A percentile compares a stretch with the other conserved stretches of the same genome.
These are phyloP conservation scores for Fonsecaea nubica DNA, from an alignment of 2,329 filamentous ascomycete genomes.

Conservation along the genomic window DNA sequence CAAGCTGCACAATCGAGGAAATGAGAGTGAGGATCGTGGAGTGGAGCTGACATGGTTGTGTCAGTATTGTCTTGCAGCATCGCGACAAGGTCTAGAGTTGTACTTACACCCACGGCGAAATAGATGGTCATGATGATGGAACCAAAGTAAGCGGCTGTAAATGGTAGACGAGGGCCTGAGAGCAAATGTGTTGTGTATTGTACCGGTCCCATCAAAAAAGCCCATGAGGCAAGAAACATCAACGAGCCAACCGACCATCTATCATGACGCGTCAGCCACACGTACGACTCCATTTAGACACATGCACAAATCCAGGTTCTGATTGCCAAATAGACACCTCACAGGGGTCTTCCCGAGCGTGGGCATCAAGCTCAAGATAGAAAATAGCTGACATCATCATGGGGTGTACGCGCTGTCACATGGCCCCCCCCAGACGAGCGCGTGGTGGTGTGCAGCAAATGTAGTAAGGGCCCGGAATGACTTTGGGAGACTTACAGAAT, in stretches of 20 bases:
- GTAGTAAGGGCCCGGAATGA: constrained; percentile 31
- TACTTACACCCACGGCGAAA: constrained; percentile 80
- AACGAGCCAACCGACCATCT: constrained; percentile 95
- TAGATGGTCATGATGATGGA: constrained; percentile 89
- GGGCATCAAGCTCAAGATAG: constrained; percentile 28
- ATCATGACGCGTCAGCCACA: constrained; percentile 43
- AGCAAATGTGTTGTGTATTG: constrained; percentile 83
- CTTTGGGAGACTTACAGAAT: constrained; percentile 77
- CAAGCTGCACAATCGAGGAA: constrained; percentile 81
- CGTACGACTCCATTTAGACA: constrained; percentile 31
- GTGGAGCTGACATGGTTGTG: constrained; percentile 80
- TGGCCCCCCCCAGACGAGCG: constrained; percentile 26
- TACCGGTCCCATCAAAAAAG: constrained; percentile 89
- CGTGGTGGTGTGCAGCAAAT: constrained; percentile 37
- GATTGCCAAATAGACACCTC: constrained; percentile 22
- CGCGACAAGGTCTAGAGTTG: constrained; percentile 79
- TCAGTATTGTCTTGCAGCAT: constrained; percentile 80
- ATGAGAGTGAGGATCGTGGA: constrained; percentile 84
- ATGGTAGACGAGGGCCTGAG: constrained; percentile 83
- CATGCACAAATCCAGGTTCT: constrained; percentile 28
- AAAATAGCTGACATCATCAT: constrained; percentile 41
- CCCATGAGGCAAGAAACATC: constrained; percentile 90
- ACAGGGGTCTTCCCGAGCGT: constrained; percentile 20
- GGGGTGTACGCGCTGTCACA: constrained; percentile 38
- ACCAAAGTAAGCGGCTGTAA: constrained; percentile 93